phyloP scores from a whole-genome alignment of 495 filamentous ascomycete genomes.

The Penicillium coffeae region DNA sequence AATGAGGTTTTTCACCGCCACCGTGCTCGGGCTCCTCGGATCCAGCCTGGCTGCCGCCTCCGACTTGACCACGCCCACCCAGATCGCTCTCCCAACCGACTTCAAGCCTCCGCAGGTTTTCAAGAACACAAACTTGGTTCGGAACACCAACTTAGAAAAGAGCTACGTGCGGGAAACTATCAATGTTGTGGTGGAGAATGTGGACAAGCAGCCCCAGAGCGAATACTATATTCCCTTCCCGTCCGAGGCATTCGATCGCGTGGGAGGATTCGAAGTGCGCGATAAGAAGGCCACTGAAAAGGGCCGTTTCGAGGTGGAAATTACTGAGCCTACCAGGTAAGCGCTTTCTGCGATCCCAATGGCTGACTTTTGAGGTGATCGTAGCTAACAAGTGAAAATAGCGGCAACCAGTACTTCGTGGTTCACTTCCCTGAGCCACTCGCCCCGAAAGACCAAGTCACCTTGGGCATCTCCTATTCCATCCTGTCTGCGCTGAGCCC shows the following conservation, averaged over 20 bases:
- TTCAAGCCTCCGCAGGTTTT: slow-evolving; percentile 89
- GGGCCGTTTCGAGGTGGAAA: slow-evolving; percentile 63
- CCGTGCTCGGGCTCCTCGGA: slow-evolving; percentile 38
- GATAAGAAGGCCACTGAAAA: slow-evolving; percentile 76
- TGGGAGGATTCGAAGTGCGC: slow-evolving; percentile 85
- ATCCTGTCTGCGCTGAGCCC: slow-evolving; percentile 70
- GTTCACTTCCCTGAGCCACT: slow-evolving; percentile 74
- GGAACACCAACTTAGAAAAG: slow-evolving; percentile 89
- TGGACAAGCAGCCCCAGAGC: slow-evolving; percentile 67
- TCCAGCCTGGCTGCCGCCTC: slow-evolving; percentile 36
- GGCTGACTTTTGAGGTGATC: slow-evolving; percentile 6
- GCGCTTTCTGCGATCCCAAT: slow-evolving; percentile 23
- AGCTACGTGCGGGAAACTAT: slow-evolving; percentile 81
- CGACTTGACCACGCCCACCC: slow-evolving; percentile 25
- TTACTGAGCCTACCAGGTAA: slow-evolving; percentile 40
- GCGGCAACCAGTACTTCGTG: slow-evolving; percentile 77
- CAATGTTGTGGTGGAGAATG: slow-evolving; percentile 92
- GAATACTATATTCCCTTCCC: slow-evolving; percentile 89
- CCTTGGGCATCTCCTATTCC: slow-evolving; percentile 80
- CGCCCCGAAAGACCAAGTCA: slow-evolving; percentile 69
- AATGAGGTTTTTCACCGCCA: slow-evolving; percentile 45
- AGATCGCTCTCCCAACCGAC: slow-evolving; percentile 55
- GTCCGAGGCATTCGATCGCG: slow-evolving; percentile 61
- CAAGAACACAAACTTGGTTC: slow-evolving; percentile 85
- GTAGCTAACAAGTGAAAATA: slow-evolving; percentile 26